phyloP scores from a whole-genome alignment of 2,329 filamentous ascomycete species.

The Nemania serpens region DNA sequence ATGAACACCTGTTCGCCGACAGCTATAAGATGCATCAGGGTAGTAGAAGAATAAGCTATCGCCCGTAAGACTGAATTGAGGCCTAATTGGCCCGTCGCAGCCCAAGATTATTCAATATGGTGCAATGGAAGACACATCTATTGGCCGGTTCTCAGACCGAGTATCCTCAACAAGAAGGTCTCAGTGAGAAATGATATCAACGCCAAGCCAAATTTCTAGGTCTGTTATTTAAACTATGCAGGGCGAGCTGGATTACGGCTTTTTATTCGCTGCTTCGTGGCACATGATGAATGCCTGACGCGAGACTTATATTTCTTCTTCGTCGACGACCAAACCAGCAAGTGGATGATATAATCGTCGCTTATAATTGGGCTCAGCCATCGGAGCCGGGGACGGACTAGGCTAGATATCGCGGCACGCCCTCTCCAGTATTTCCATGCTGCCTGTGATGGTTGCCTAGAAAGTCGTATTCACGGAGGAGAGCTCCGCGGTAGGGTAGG shows the following conservation, averaged over 20 bases:
- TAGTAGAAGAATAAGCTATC: no score
- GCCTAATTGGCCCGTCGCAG: background rate
- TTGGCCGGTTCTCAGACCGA: background rate
- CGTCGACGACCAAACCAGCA: background rate
- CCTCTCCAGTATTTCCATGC: background rate
- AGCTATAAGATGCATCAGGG: background rate
- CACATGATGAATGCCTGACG: background rate
- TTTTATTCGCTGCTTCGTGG: background rate
- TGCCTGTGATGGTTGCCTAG: constrained; percentile 2
- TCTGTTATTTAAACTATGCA: background rate
- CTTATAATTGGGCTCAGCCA: constrained; percentile 7
- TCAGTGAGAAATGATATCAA: background rate
- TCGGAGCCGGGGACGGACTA: background rate
- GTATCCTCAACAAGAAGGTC: constrained; percentile 13
- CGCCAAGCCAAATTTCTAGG: background rate
- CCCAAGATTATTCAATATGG: background rate
- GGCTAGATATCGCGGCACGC: constrained; percentile 8
- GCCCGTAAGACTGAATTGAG: no score
- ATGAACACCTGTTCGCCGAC: no score
- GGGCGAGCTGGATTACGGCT: constrained; percentile 9
- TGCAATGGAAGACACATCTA: background rate
- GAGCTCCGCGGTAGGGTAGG: no score
- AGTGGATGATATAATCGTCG: constrained; percentile 17
- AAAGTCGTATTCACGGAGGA: background rate
- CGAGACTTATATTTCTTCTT: background rate